Conservation (phyloP, 768 basidiomycete genomes). For the Termitomyces sp. region DNA sequence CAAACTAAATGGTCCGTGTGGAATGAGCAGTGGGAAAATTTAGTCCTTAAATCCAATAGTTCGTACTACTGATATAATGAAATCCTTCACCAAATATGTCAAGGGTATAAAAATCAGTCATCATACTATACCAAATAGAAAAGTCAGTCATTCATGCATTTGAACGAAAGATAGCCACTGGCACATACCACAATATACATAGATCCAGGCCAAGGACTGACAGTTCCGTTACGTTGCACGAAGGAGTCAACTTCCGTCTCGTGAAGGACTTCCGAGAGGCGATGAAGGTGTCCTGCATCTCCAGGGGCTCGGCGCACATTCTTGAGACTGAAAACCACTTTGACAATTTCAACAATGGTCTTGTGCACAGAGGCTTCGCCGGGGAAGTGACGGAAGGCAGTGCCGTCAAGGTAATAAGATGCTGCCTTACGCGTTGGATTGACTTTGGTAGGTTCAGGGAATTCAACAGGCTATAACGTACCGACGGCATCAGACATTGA, state of each 20-base stretch:
- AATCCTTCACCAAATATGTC: background rate
- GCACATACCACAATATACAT: conserved; percentile 27
- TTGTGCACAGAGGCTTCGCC: conserved; percentile 31
- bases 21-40: conserved; percentile 18
- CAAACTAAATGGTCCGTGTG: background rate
- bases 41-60: background rate
- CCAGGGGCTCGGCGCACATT: conserved; percentile 44
- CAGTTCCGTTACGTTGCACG: conserved; percentile 27
- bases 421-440: conserved; percentile 32
- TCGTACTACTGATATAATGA: background rate
- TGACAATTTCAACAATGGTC: conserved; percentile 38
- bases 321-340: conserved; percentile 38
- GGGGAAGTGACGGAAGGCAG: conserved; percentile 37
- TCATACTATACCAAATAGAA: background rate
- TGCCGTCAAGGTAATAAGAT: conserved; percentile 25
- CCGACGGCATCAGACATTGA: background rate
- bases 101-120: background rate
- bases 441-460: conserved; percentile 34
- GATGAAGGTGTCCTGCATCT: conserved; percentile 31
- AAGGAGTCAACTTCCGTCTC: conserved; percentile 32
- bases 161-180: background rate
- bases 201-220: conserved; percentile 32
- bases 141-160: background rate
- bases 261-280: conserved; percentile 23
- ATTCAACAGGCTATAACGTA: conserved; percentile 29